A percentile compares a stretch with the other conserved stretches of the same genome.
These are phyloP conservation scores for Rhizopus arrhizus DNA, from an alignment of 371 early-diverging fungal species.

Conservation along the genomic window DNA sequence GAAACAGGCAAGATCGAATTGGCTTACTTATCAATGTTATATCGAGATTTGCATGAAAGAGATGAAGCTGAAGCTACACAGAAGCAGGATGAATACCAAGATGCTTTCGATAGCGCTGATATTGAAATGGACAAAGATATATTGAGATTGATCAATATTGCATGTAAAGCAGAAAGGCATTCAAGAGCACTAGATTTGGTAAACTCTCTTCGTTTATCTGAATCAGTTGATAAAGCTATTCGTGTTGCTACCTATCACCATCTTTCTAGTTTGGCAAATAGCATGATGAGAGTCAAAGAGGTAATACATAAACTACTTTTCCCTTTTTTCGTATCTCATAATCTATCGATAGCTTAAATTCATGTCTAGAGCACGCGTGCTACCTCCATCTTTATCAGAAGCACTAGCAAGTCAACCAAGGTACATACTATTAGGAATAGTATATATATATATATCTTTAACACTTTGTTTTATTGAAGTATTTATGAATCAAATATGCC, in stretches of 20 bases:
- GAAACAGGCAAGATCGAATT: constrained; percentile 66
- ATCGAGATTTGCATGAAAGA: constrained; percentile 51
- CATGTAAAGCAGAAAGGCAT: constrained; percentile 71
- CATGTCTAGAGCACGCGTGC: background rate
- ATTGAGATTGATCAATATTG: constrained; percentile 73
- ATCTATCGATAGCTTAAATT: background rate
- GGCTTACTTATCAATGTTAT: constrained; percentile 45
- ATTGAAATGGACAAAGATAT: constrained; percentile 78
- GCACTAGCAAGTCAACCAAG: constrained; percentile 2
- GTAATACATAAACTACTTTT: constrained; percentile 20
- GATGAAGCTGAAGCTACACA: constrained; percentile 55
- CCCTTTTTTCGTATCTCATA: background rate
- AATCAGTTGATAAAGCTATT: constrained; percentile 78
- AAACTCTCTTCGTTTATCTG: constrained; percentile 52
- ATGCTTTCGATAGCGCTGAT: constrained; percentile 47
- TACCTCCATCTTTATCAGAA: background rate
- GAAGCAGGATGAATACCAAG: constrained; percentile 42
- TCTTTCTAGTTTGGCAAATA: constrained; percentile 72
- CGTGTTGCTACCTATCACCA: constrained; percentile 75
- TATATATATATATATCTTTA: no score
- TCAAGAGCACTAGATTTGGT: constrained; percentile 81
- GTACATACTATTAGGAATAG: background rate
- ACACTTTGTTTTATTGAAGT: background rate
- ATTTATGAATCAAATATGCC: background rate
- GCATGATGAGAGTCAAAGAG: constrained; percentile 77